Percentiles rank a stretch among this genome's conserved stretches.
Evolutionary conservation across 495 filamentous ascomycete genomes (phyloP).

Genomic region (Xeromyces bisporus): DNA sequence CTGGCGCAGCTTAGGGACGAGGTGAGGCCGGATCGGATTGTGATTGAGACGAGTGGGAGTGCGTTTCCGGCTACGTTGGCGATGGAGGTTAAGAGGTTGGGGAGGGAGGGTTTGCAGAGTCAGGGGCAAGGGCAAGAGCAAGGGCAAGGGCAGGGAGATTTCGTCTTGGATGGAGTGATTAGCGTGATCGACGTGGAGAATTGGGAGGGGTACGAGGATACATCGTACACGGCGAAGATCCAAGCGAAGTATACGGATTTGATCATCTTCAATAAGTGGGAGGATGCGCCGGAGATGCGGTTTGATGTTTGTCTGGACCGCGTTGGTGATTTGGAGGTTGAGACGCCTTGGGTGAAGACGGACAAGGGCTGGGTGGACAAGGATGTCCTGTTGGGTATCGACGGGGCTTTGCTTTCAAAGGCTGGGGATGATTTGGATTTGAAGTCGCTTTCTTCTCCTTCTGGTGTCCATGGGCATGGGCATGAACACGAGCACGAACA

Average conservation of each 20-base stretch:
- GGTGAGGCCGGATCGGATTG: slow-evolving; percentile 59
- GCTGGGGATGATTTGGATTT: slow-evolving; percentile 12
- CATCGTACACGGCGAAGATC: slow-evolving; percentile 67
- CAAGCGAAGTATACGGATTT: slow-evolving; percentile 85
- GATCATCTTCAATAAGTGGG: slow-evolving; percentile 95
- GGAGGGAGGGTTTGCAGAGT: no score
- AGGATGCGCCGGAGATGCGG: slow-evolving; percentile 46
- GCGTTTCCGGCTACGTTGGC: slow-evolving; percentile 82
- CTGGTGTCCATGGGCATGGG: slow-evolving; percentile 4
- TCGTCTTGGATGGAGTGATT: slow-evolving; percentile 76
- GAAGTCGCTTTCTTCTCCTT: not conserved
- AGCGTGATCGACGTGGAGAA: slow-evolving; percentile 94
- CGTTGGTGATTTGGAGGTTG: slow-evolving; percentile 70
- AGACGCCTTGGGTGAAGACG: slow-evolving; percentile 66
- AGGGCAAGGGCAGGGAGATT: no score
- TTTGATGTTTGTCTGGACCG: slow-evolving; percentile 74
- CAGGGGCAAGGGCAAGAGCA: no score
- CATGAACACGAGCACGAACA: slow-evolving; percentile 18
- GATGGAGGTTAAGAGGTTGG: slow-evolving; percentile 82
- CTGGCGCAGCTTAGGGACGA: slow-evolving; percentile 49
- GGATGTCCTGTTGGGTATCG: slow-evolving; percentile 71
- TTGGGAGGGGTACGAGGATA: slow-evolving; percentile 90
- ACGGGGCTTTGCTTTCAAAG: slow-evolving; percentile 55
- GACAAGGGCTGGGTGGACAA: slow-evolving; percentile 57
- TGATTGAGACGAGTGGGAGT: slow-evolving; percentile 79